Conservation (phyloP, 345 rosid genomes). For the Eucalyptus brandiana region DNA sequence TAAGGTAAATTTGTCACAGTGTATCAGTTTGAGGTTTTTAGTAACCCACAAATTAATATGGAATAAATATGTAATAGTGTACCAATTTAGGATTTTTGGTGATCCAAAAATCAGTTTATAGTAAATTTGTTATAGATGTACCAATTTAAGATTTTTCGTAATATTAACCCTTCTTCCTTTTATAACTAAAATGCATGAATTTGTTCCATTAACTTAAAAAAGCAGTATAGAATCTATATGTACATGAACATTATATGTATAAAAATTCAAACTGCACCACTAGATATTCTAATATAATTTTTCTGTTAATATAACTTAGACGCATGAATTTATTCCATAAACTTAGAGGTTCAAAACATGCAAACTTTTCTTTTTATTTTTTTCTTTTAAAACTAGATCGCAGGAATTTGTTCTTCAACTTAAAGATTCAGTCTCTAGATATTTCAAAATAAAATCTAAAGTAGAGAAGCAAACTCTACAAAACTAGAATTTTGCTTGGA, state of each 20-base stretch:
- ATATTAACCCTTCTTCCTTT: neutral
- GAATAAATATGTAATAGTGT: too few relatives aligned
- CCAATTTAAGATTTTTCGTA: too few relatives aligned
- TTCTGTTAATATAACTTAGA: neutral
- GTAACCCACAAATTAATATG: neutral
- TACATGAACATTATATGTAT: neutral
- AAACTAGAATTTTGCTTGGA: neutral
- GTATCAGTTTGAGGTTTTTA: neutral
- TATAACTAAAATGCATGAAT: neutral
- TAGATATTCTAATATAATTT: neutral
- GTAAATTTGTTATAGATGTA: too few relatives aligned
- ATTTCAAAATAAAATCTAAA: neutral
- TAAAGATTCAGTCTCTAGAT: neutral
- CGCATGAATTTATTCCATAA: neutral
- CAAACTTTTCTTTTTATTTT: neutral
- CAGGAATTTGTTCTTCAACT: neutral
- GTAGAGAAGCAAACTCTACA: neutral
- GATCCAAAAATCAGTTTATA: too few relatives aligned
- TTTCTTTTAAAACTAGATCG: neutral
- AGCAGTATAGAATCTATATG: neutral
- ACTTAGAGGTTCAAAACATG: neutral
- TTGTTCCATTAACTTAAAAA: neutral
- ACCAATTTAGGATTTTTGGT: too few relatives aligned
- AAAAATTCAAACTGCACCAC: neutral
- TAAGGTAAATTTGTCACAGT: too few relatives aligned